Conservation (phyloP, 1,139 yeast species). For the Taphrina deformans region DNA sequence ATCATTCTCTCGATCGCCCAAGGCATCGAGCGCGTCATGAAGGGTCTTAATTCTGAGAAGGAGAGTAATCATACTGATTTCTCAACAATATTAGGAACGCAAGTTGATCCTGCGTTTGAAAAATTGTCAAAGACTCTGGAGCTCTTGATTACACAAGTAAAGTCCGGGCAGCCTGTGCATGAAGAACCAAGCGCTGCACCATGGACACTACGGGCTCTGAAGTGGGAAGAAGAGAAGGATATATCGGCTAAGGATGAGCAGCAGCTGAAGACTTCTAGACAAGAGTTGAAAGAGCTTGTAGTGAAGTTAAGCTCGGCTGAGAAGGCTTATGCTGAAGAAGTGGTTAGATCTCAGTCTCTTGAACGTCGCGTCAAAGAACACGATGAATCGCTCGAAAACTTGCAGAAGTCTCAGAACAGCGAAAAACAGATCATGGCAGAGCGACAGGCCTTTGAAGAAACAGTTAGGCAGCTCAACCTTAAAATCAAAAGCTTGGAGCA, state of each 20-base stretch:
- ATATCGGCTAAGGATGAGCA: background rate
- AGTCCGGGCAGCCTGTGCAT: background rate
- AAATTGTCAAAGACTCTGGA: background rate
- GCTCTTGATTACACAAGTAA: background rate
- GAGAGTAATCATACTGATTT: background rate
- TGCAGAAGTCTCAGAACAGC: background rate
- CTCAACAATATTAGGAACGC: background rate
- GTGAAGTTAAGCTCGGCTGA: slow-evolving; percentile 32
- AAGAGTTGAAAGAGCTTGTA: slow-evolving; percentile 30
- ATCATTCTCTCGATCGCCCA: background rate
- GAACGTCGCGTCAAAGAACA: slow-evolving; percentile 29
- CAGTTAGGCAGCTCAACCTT: background rate
- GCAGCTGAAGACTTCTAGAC: background rate
- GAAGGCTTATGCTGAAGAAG: slow-evolving; percentile 37
- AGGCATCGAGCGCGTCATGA: background rate
- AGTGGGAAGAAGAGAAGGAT: background rate
- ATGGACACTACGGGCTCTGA: background rate
- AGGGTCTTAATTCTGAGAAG: background rate
- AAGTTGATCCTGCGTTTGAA: background rate
- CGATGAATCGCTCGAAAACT: background rate
- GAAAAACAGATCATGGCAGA: background rate
- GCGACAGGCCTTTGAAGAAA: background rate
- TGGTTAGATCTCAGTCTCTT: slow-evolving; percentile 33
- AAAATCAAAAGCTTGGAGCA: background rate
- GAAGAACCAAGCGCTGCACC: background rate